phyloP scores from a whole-genome alignment of 768 basidiomycete genomes.

The Epithele typhae region DNA sequence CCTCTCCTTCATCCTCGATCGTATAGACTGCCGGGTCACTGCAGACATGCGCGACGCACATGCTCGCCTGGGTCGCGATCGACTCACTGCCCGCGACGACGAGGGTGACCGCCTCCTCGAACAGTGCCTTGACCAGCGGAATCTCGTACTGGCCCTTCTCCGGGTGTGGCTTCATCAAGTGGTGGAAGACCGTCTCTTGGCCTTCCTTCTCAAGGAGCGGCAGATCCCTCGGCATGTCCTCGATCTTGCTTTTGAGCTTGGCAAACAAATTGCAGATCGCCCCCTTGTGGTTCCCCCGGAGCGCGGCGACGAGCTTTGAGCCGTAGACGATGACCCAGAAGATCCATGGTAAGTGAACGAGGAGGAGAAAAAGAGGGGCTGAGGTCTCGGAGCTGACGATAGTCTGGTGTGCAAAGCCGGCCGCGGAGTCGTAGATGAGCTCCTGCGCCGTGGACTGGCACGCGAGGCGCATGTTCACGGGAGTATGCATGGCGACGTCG shows the following conservation, averaged over 20 bases:
- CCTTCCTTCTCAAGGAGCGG: background rate
- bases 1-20: background rate
- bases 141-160: background rate
- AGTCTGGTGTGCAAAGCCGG: background rate
- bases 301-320: background rate
- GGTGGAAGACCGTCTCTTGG: background rate
- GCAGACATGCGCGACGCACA: background rate
- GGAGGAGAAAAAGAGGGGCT: background rate
- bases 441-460: background rate
- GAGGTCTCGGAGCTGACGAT: background rate
- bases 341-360: background rate
- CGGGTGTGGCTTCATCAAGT: background rate
- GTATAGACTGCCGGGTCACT: background rate
- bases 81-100: background rate
- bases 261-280: background rate
- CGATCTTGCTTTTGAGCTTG: background rate
- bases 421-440: background rate
- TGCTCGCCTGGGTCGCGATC: background rate
- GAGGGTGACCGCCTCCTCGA: background rate
- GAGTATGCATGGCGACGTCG: background rate
- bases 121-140: background rate
- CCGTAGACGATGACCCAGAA: background rate
- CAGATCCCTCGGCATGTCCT: background rate
- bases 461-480: background rate
- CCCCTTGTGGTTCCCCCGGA: background rate